Evolutionary conservation across 2,329 filamentous ascomycete genomes (phyloP).

Genomic region (Sarocladiaceae sp.): DNA sequence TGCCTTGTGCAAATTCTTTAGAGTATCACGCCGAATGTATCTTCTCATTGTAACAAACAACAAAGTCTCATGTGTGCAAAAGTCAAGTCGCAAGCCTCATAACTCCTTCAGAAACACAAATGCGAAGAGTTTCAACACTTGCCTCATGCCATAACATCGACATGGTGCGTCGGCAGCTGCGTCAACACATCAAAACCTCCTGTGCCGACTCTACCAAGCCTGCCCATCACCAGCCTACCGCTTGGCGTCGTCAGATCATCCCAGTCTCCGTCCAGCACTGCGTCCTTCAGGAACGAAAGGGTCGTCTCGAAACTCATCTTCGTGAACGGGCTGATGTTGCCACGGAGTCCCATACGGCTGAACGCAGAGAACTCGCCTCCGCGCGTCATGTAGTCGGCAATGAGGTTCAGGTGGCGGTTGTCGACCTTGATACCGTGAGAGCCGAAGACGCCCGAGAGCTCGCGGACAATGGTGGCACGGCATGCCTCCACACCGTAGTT

Average conservation of each 20-base stretch:
- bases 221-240: conserved; percentile 81
- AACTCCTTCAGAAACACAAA: not conserved
- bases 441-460: conserved; percentile 79
- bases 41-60: too few species aligned
- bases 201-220: conserved; percentile 76
- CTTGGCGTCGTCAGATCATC: conserved; percentile 83
- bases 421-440: conserved; percentile 92
- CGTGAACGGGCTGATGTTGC: conserved; percentile 84
- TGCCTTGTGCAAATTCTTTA: too few species aligned
- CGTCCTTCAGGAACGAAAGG: conserved; percentile 85
- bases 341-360: conserved; percentile 80
- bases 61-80: too few species aligned
- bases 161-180: conserved; percentile 47
- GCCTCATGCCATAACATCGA: conserved; percentile 21
- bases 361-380: conserved; percentile 85
- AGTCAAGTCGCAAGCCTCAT: not conserved
- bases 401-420: conserved; percentile 85
- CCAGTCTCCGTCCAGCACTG: conserved; percentile 82
- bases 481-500: conserved; percentile 93
- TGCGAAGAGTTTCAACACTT: not conserved
- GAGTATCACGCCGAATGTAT: too few species aligned
- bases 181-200: conserved; percentile 86
- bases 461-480: conserved; percentile 76
- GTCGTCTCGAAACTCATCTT: conserved; percentile 99
- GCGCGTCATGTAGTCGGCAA: conserved; percentile 97